Base-by-base conservation (phyloP, 495 filamentous ascomycete species). In the Lophium mytilinum region DNA sequence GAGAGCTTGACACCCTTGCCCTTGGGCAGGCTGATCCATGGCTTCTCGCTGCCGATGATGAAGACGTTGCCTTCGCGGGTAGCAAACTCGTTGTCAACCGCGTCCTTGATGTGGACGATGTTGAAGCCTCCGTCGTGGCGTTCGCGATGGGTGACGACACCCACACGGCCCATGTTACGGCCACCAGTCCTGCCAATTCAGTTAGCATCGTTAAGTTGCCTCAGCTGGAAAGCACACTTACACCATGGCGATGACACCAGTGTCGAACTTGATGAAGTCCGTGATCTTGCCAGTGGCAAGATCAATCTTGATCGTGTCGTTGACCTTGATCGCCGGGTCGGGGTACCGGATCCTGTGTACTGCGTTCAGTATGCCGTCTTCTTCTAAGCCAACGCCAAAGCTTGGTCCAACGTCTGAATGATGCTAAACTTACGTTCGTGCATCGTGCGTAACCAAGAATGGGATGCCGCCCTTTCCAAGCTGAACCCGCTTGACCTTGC, bases 391-490 rank as follows among this genome's bases (percentile, higher is more conserved):
- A 53, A 52, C 54, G 83, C 88, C 87, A 90, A 91, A 92, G 80
- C 41, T 41, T 53, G 53, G 55, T 61, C 52, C 50, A 58, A 53
- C 54, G 62, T 53, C 58, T 39, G 58, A 52, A 53, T 47, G 57
- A 91, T 87, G 82, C 85, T 50, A 83, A 75, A 87, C 91, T 93
- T 79, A 96, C 91, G 94, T 98, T 88, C 93, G 84, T 78, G 94
- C 93, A 89, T 98, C 93, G 85, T 97, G 94, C 89, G 94, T 97
- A 87, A 97, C 93, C 88, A 96, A 95, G 89, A 95, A 97, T 88
- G 93, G 93, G 83, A 98, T 93, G 78, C 92, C 93, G 78, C 93
- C 94, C 76, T 88, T 89, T 82, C 93, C 94, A 68, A 98, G 84
- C 81, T 98, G 94, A 42, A 97, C 93, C 66, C 90, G 83, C 88